Evolutionary conservation across 257 asterid genomes (phyloP), one percentile per base, ranked within the genome.

Genomic region (Verbena officinalis): DNA sequence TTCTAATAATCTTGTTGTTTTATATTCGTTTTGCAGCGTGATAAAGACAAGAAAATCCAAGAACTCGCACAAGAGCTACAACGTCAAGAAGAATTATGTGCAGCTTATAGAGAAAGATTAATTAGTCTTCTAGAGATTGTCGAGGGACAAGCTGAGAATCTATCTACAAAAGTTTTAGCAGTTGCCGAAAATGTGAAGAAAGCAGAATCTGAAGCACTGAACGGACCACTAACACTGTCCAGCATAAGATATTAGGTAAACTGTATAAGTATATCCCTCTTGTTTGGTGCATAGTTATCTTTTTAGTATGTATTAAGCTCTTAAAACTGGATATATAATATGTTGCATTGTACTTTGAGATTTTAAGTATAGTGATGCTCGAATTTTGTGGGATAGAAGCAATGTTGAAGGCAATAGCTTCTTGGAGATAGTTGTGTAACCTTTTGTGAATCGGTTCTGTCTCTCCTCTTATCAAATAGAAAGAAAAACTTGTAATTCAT

Each of bases 41-140:
- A 83, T 48, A 85, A 85, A 77, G 93, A 85, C 52, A 78, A 69
- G 79, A 80, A 80, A 52, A 85, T 85, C 71, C 78, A 70, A 63
- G 79, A 80, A 72, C 89, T 85, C 7, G 71, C 87, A 1, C 68
- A 46, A 21, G 89, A 85, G 79, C 79, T 85, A 73, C 82, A 83
- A 42, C 68, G 75, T 40, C 87, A 85, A 63, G 89, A 85, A 50
- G 82, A 73, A 58, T 67, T 85, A 0, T 85, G 89, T 19, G 81
- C 79, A 8, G 66, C 74, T 2, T 85, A 85, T 31, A 58, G 78
- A 62, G 79, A 77, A 44, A 69, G 70, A 46, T 57, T 83, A 49
- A 56, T 75, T 4, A 62, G 55, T 63, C 78, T 85, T 61, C 73
- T 85, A 42, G 63, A 73, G 1, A 64, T 66, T 7, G 53, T 85